phyloP scores from a whole-genome alignment of 495 filamentous ascomycete genomes.

The Aspergillus campestris region DNA sequence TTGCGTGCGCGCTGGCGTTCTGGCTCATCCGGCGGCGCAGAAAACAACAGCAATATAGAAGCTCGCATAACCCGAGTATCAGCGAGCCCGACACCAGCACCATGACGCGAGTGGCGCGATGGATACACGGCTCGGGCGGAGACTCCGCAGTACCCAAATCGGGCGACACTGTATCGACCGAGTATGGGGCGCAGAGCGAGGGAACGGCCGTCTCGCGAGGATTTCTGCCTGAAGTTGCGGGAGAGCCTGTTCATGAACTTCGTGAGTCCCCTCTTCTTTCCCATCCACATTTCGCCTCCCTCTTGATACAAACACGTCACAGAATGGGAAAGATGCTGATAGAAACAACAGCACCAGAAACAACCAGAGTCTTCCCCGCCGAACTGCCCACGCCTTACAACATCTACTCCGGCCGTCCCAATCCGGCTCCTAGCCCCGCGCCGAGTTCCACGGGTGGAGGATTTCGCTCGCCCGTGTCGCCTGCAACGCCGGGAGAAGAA shows the following conservation, averaged over 20 bases:
- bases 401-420: background rate
- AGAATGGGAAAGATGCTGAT: background rate
- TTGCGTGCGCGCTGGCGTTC: constrained; percentile 42
- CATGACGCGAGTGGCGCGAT: constrained; percentile 1
- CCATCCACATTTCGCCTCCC: background rate
- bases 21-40: constrained; percentile 48
- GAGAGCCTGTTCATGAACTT: too few relatives aligned
- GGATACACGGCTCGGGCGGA: background rate
- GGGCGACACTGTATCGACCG: too few relatives aligned
- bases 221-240: too few relatives aligned
- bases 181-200: too few relatives aligned
- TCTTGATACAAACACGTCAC: background rate
- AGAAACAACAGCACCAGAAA: background rate
- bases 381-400: constrained; percentile 11
- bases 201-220: too few relatives aligned
- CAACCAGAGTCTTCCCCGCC: background rate
- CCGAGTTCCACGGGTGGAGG: background rate
- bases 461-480: constrained; percentile 6
- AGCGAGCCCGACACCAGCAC: constrained; percentile 1
- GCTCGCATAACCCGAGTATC: background rate
- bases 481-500: constrained; percentile 2
- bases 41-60: background rate
- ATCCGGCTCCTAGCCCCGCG: background rate
- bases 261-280: too few relatives aligned
- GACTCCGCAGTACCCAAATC: too few relatives aligned